phyloP scores from a whole-genome alignment of 352 stramenopile species.

The Phytophthora aleatoria region DNA sequence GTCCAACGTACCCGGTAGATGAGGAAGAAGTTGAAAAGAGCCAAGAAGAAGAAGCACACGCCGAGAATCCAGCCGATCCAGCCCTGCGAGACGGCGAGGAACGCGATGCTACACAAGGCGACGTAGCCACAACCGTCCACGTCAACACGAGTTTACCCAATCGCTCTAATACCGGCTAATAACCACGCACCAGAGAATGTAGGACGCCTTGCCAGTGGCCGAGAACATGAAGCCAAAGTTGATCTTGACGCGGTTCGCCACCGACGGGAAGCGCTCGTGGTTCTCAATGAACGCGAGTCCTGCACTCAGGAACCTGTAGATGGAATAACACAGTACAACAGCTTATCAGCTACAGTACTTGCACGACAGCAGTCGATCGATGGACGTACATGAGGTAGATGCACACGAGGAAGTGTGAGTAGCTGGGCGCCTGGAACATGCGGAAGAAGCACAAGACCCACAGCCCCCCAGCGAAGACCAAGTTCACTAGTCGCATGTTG shows the following conservation, averaged over 20 bases:
- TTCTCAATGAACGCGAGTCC: constrained; percentile 85
- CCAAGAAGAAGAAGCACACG: constrained; percentile 74
- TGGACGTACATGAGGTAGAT: constrained; percentile 81
- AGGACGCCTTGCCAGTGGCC: constrained; percentile 77
- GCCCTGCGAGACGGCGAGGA: constrained; percentile 81
- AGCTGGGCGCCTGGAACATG: constrained; percentile 75
- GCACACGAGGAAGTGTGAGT: constrained; percentile 86
- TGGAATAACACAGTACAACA: neutral
- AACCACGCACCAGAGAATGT: constrained; percentile 76
- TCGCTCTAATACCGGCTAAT: neutral
- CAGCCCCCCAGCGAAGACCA: constrained; percentile 63
- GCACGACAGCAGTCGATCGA: neutral
- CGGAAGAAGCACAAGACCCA: constrained; percentile 78
- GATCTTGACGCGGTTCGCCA: constrained; percentile 79
- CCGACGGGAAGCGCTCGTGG: constrained; percentile 80
- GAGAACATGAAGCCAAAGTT: constrained; percentile 92
- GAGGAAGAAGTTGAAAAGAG: constrained; percentile 89
- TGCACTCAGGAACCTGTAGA: constrained; percentile 54
- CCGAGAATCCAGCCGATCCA: constrained; percentile 80
- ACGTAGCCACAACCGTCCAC: constrained; percentile 1
- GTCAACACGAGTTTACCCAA: constrained; percentile 7
- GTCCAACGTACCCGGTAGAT: constrained; percentile 69
- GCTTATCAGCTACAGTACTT: neutral
- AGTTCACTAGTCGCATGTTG: constrained; percentile 86
- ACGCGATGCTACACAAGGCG: constrained; percentile 59